Base-by-base conservation (phyloP, 495 filamentous ascomycete species). In the Daldinia loculata region DNA sequence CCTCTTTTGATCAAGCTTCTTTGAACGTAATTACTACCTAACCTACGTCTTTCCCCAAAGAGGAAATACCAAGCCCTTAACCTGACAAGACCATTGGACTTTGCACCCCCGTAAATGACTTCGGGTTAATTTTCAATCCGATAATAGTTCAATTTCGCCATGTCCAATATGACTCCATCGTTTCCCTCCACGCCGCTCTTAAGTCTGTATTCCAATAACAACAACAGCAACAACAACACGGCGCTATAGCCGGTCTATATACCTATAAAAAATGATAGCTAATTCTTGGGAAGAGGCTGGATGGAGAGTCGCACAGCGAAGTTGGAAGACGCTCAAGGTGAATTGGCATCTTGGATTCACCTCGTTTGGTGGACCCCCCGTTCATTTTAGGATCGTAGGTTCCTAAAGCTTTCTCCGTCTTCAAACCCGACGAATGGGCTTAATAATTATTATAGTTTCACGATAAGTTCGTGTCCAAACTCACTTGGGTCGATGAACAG, bases 401-500 rank as follows among this genome's bases (percentile, higher is more conserved):
- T 41, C 1, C 14, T 43, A 15, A 24, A 19, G 29, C 39, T 22
- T 8, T 11, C 26, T 30, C 19, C 19, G 11, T 5, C 50, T 12
- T 26, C 15, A 4, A 3, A 52, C n/a, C 12, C 9, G 3, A 22
- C 15, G 26, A n/a, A 14, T 6, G 9, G 26, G 12, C 14, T n/a
- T 29, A 52, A 15, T 52, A 29, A 14, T 52, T 14, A 0, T 29
- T 52, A 8, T 29, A 84, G 84, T 82, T 91, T 60, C 85, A 92
- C 72, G 78, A 81, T 24, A 84, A 84, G 51, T 95, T 93, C 75
- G 92, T 94, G 3, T 79, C 87, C 32, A 84, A 86, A 68, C 74
- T 83, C 30, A 80, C 81, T 75, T 95, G 92, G 92, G 88, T 94
- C 45, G 89, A 93, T 77, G 91, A 93, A 68, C 89, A 91, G 70